Conservation (phyloP, 2,329 filamentous ascomycete species). For the Trichoderma afroharzianum region DNA sequence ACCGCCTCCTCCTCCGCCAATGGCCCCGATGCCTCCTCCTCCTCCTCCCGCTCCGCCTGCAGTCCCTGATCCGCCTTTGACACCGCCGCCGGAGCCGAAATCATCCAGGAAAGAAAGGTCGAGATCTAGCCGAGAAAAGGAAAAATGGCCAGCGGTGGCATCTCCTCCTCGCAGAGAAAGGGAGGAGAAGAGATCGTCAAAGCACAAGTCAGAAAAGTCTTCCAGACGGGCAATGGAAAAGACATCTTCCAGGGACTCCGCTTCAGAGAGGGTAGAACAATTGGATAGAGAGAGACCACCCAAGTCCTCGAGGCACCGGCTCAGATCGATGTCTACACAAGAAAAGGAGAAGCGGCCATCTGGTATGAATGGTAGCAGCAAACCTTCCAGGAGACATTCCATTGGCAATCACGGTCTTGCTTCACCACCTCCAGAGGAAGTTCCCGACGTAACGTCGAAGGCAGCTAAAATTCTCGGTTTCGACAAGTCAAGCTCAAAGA, state of each 20-base stretch:
- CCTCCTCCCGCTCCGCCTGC: slow-evolving; percentile 42
- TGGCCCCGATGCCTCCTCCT: background rate
- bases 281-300: slow-evolving; percentile 38
- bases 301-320: slow-evolving; percentile 52
- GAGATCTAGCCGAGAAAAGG: slow-evolving; percentile 67
- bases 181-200: slow-evolving; percentile 51
- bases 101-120: slow-evolving; percentile 71
- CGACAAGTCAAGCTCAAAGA: slow-evolving; percentile 39
- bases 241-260: slow-evolving; percentile 63
- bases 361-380: slow-evolving; percentile 44
- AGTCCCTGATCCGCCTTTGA: slow-evolving; percentile 45
- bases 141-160: slow-evolving; percentile 66
- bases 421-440: slow-evolving; percentile 70
- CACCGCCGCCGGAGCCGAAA: slow-evolving; percentile 53
- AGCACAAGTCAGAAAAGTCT: slow-evolving; percentile 62
- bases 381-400: slow-evolving; percentile 64
- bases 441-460: slow-evolving; percentile 64
- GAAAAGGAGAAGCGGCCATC: slow-evolving; percentile 60
- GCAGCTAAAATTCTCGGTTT: slow-evolving; percentile 73
- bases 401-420: slow-evolving; percentile 62
- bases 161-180: slow-evolving; percentile 39
- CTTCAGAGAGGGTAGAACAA: slow-evolving; percentile 66
- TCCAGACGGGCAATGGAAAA: slow-evolving; percentile 54
- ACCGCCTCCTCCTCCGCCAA: slow-evolving; percentile 37
- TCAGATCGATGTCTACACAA: slow-evolving; percentile 64